Conservation (phyloP, 148 eudicot genomes). For the Rhododendron simsii region DNA sequence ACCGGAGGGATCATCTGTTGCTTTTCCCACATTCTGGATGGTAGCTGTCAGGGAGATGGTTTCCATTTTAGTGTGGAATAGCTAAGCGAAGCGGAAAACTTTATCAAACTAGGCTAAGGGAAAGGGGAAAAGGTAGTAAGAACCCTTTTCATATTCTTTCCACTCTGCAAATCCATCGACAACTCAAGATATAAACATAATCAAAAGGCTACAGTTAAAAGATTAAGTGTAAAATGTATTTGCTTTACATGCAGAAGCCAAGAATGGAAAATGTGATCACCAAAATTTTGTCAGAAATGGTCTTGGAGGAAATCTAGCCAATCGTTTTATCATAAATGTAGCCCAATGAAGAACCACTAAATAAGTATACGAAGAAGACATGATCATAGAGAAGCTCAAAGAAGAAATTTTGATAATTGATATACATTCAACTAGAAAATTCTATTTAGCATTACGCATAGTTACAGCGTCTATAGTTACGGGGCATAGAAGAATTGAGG, state of each 20-base stretch:
- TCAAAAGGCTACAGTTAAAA: not conserved
- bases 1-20: conserved; percentile 29
- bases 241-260: not conserved
- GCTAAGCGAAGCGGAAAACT: not conserved
- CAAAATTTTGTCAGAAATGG: not conserved
- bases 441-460: not conserved
- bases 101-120: not conserved
- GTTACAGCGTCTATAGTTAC: not conserved
- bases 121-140: not conserved
- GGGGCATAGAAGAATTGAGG: not conserved
- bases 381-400: not conserved
- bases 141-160: not conserved
- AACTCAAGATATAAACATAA: not conserved
- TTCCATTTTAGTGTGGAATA: not conserved
- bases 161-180: not conserved
- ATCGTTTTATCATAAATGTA: not conserved
- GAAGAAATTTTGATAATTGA: not conserved
- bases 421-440: not conserved
- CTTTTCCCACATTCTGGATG: conserved; percentile 29
- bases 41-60: conserved; percentile 50
- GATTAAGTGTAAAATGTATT: not conserved
- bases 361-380: not conserved
- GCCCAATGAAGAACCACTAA: not conserved
- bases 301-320: not conserved
- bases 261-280: not conserved